A percentile compares a stretch with the other conserved stretches of the same genome.
Conservation (phyloP, 192 early-diverging fungal genomes). For the Allomyces macrogynus region DNA sequence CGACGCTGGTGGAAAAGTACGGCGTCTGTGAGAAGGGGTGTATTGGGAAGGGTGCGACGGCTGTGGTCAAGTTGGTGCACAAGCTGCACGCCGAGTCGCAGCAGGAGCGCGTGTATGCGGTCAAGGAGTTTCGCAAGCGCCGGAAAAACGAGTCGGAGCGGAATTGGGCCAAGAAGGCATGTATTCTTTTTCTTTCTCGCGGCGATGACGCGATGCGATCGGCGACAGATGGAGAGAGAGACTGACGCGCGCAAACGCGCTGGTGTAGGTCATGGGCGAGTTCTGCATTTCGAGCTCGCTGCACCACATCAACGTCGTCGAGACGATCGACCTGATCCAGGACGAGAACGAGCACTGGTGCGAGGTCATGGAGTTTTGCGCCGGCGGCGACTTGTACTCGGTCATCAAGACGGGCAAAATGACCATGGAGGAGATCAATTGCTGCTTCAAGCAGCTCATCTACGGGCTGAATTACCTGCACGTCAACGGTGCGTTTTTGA, state of each 20-base stretch:
- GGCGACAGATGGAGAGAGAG: too few species aligned
- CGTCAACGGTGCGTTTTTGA: slow-evolving; percentile 11
- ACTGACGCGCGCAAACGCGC: too few species aligned
- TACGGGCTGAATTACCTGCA: slow-evolving; percentile 60
- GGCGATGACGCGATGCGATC: too few species aligned
- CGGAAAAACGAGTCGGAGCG: slow-evolving; percentile 40
- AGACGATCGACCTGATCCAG: slow-evolving; percentile 56
- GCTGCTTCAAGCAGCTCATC: slow-evolving; percentile 59
- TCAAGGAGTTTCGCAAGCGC: slow-evolving; percentile 63
- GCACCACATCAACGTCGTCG: slow-evolving; percentile 53
- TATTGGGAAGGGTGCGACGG: slow-evolving; percentile 79
- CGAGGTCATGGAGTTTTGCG: slow-evolving; percentile 69
- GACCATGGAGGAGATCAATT: slow-evolving; percentile 21
- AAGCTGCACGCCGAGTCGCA: slow-evolving; percentile 25
- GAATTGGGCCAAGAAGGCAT: slow-evolving; percentile 56
- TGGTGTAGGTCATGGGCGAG: slow-evolving; percentile 31
- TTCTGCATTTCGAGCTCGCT: slow-evolving; percentile 67
- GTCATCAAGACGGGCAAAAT: slow-evolving; percentile 35
- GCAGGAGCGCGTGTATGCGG: slow-evolving; percentile 44
- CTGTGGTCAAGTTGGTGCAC: slow-evolving; percentile 70
- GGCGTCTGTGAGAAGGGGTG: slow-evolving; percentile 49
- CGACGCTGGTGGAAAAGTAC: slow-evolving; percentile 52
- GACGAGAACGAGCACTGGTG: slow-evolving; percentile 31
- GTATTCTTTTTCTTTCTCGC: too few species aligned
- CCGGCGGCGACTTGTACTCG: slow-evolving; percentile 56